Base-by-base conservation (phyloP, 345 rosid species). In the Cardiospermum halicacabum region DNA sequence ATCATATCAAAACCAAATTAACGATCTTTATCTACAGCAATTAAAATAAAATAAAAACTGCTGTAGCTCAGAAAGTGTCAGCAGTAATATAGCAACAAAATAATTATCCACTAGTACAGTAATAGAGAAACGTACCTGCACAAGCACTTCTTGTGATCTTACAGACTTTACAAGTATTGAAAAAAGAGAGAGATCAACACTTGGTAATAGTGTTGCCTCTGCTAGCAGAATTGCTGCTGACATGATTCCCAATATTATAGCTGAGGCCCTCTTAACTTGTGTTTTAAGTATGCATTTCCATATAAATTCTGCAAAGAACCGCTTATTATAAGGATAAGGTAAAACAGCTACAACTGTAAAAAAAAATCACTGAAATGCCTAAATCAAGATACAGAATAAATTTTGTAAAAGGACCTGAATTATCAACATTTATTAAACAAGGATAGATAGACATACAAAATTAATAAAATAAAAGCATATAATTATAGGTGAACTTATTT, bases 141-240 rank as follows among this genome's bases (percentile, higher is more conserved):
- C 96, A 49, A 86, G 74, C 66, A 88, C 64, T 78, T 88, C 97
- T 42, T 84, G 75, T 60, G 80, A 74, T 72, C 88, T 87, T 31
- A 88, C 89, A 27, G 92, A 82, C 31, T 94, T 86, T 40, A 95
- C 82, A 56, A 95, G 90, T 70, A 95, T 78, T 21, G 98, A 95
- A 77, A 95, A 87, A 60, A 95, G 97, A 49, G 99, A 95, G 22
- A 91, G 86, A 72, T 95, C 87, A 76, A 89, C 83, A 68, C 83
- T 79, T 15, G 82, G 88, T 57, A 95, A 84, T 47, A 95, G 83
- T 66, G 96, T 95, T 51, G 97, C 96, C 77, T 95, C 99, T 34
- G 99, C 99, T 62, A 95, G 82, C 70, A 95, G 96, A 85, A 91
- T 91, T 61, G 98, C 97, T 32, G 80, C 98, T 7, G 99, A 89